Evolutionary conservation across 345 rosid species (phyloP), one percentile per base, ranked within the genome.

Genomic region (Laguncularia racemosa): DNA sequence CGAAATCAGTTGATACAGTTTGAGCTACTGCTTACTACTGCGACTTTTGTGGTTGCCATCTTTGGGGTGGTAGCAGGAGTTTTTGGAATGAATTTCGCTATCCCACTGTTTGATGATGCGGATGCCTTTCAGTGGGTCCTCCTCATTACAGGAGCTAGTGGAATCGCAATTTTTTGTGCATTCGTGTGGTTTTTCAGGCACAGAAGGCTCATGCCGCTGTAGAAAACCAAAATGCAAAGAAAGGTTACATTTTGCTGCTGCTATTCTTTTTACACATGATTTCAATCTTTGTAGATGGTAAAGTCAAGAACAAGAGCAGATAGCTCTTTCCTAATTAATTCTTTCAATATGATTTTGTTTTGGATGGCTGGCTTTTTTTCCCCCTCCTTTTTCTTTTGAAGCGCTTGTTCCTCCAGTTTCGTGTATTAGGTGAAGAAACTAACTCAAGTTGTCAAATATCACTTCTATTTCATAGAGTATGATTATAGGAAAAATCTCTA

Each of bases 41-140:
- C 96, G 1, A 86, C 95, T 3, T 89, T 89, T 33, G 95, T 89
- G n/a, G 96, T 82, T 49, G 91, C 96, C 44, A 86, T 89, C 45
- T 89, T 89, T 65, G 96, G 91, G 59, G 96, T 89, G 3, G 96
- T 89, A 44, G 95, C 96, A 14, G 96, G 96, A 63, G 63, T 89
- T 33, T 89, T 89, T 71, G 96, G 96, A 12, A 89, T 89, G 96
- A 86, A 86, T 57, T 89, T 89, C 48, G 44, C 46, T 20, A 68
- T 84, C 67, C 72, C 91, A 12, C 51, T 89, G 59, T 89, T 89
- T 68, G 85, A 81, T 18, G 71, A 82, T 46, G 62, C 87, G 13
- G 62, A 48, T 10, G 95, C 96, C 58, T 89, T 89, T 68, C 84
- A 80, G 46, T 86, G 96, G 96, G 96, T 86, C 3, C 88, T 88